Base-by-base conservation (phyloP, 139 green algal species). In the Haematococcus lacustris region DNA sequence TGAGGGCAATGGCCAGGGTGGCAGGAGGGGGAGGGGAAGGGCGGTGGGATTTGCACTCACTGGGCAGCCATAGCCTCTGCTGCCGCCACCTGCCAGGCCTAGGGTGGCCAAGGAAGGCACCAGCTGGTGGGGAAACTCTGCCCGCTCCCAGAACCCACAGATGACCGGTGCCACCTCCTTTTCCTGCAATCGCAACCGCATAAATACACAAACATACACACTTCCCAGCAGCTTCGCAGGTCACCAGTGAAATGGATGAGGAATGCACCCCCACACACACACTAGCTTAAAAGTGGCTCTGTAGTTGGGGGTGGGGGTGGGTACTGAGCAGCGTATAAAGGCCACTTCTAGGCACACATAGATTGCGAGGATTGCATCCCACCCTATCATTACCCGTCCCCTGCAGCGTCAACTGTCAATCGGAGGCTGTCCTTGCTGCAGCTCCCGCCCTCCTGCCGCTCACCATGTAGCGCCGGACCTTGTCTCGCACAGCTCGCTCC, bases 121-220 rank as follows among this genome's bases (percentile, higher is more conserved):
- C 57, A 98, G 74, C 68, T 87, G 37, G 70, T 88, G 80, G 0
- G 93, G 93, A 53, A 98, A 98, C 63, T 94, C 91, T 0, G 93
- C 93, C 0, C 74, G 68, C 78, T 98, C 93, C 93, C 93, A 98
- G 73, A 89, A 97, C 38, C 86, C 83, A 5, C 81, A 73, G 38
- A 97, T 93, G 13, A 97, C 73, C 3, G 93, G 93, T 1, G 93
- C 93, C 1, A 97, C 89, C 60, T 95, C 80, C n/a, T 35, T 69
- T 75, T 96, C 93, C 89, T 93, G 81, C 41, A 72, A 5, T 13
- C 61, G 30, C 57, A 64, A 9, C 4, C 57, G 57, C 9, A 9
- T 4, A 64, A 4, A 37, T 30, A 33, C 57, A 30, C n/a, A 64
- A 25, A 33, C 25, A 64, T 64, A 25, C 57, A 30, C n/a, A 5